phyloP scores from a whole-genome alignment of 306 rosid genomes.

The Malus domestica region ASM211411v1 NC_041790.1:26792001-26792500 shows the following conservation, averaged over 20 bases:
- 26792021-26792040: too few relatives aligned
- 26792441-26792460: constrained; percentile 72
- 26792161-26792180: constrained; percentile 57
- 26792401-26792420: constrained; percentile 27
- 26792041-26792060: not conserved
- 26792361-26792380: not conserved
- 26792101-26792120: not conserved
- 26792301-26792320: constrained; percentile 18
- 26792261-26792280: constrained; percentile 42
- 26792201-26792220: constrained; percentile 55
- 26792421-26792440: constrained; percentile 79
- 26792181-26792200: constrained; percentile 58
- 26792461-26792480: constrained; percentile 63
- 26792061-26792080: too few relatives aligned
- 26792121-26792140: constrained; percentile 57
- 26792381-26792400: not conserved
- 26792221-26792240: constrained; percentile 51
- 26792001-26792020: too few relatives aligned
- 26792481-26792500: constrained; percentile 67
- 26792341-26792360: not conserved
- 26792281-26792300: constrained; percentile 60
- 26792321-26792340: too few relatives aligned
- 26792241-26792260: constrained; percentile 57
- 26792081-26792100: not conserved
- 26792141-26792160: constrained; percentile 29